phyloP scores from a whole-genome alignment of 2,329 filamentous ascomycete genomes.

The Ophiostoma pallidulum region DNA sequence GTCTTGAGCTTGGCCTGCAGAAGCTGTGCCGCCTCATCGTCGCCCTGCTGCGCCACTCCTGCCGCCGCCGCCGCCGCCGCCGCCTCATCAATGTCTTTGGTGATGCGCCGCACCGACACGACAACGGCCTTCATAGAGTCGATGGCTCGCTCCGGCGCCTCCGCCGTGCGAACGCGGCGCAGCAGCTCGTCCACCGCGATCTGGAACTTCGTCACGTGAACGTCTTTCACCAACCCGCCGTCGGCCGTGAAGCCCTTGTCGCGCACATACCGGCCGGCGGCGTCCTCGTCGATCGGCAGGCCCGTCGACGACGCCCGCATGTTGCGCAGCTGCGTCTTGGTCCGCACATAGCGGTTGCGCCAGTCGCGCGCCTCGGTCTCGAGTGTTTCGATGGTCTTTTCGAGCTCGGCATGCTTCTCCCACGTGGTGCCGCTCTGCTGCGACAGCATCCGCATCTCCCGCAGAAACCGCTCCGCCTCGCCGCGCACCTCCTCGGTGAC shows the following conservation, averaged over 20 bases:
- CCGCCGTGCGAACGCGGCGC: conserved; percentile 60
- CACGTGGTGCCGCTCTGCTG: conserved; percentile 68
- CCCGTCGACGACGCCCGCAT: conserved; percentile 74
- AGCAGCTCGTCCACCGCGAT: conserved; percentile 87
- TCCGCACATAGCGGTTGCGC: conserved; percentile 79
- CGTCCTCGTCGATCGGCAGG: conserved; percentile 58
- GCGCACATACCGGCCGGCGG: conserved; percentile 55
- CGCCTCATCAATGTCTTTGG: conserved; percentile 63
- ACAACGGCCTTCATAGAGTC: conserved; percentile 84
- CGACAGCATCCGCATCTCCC: conserved; percentile 82
- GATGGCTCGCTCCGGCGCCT: conserved; percentile 65
- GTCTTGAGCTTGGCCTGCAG: conserved; percentile 64
- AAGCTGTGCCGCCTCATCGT: conserved; percentile 44
- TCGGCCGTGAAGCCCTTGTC: conserved; percentile 60
- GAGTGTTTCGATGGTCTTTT: conserved; percentile 63
- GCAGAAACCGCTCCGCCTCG: conserved; percentile 73
- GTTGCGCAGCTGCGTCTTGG: conserved; percentile 77
- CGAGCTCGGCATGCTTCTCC: conserved; percentile 73
- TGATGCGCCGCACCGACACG: conserved; percentile 72
- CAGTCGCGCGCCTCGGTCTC: conserved; percentile 81
- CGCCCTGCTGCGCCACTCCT: conserved; percentile 29
- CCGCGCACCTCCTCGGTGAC: conserved; percentile 79
- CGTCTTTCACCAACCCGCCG: conserved; percentile 74
- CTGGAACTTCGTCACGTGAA: conserved; percentile 92
- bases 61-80: conserved; percentile 21